Percentiles rank a stretch among this genome's conserved stretches.
Evolutionary conservation across 192 early-diverging fungal genomes (phyloP).

Genomic region (Gamsiella multidivaricata): DNA sequence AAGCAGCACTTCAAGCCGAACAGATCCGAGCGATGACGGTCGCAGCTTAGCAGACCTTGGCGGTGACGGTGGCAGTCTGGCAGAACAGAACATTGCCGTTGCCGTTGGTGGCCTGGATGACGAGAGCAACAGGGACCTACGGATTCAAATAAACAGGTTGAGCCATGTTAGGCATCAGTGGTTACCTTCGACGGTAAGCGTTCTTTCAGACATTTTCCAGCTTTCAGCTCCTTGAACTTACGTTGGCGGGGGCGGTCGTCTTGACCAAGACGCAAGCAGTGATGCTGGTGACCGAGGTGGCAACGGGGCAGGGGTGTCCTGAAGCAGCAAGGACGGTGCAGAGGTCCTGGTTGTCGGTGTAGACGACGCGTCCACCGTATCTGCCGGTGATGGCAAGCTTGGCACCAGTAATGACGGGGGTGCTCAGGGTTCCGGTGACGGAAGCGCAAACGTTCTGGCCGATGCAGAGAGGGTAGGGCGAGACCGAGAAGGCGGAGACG

Average conservation of each 20-base stretch:
- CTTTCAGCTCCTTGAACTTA: too few relatives aligned
- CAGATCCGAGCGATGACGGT: too few relatives aligned
- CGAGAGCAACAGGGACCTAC: slow-evolving; percentile 20
- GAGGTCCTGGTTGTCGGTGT: slow-evolving; percentile 35
- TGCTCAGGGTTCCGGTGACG: slow-evolving; percentile 41
- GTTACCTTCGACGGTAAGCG: too few relatives aligned
- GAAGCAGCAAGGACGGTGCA: slow-evolving; percentile 14
- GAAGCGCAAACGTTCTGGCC: slow-evolving; percentile 32
- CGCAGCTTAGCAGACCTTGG: slow-evolving; percentile 15
- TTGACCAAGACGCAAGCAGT: slow-evolving; percentile 25
- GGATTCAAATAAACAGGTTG: not conserved
- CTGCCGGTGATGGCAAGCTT: slow-evolving; percentile 18
- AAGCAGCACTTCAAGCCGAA: too few relatives aligned
- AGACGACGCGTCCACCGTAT: slow-evolving; percentile 22
- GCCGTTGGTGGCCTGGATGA: slow-evolving; percentile 20
- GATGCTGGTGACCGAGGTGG: slow-evolving; percentile 18
- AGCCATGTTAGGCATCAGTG: too few relatives aligned
- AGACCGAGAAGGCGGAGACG: slow-evolving; percentile 49
- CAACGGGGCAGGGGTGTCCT: slow-evolving; percentile 32
- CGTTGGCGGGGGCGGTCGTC: slow-evolving; percentile 8
- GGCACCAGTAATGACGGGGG: slow-evolving; percentile 28
- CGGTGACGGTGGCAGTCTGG: slow-evolving; percentile 24
- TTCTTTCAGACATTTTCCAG: too few relatives aligned
- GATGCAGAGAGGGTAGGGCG: slow-evolving; percentile 57
- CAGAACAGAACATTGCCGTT: slow-evolving; percentile 33